These are phyloP conservation scores for grape (Vitis vinifera) DNA, from an alignment of 164 flowering plant species.

Conservation along the genomic window DNA sequence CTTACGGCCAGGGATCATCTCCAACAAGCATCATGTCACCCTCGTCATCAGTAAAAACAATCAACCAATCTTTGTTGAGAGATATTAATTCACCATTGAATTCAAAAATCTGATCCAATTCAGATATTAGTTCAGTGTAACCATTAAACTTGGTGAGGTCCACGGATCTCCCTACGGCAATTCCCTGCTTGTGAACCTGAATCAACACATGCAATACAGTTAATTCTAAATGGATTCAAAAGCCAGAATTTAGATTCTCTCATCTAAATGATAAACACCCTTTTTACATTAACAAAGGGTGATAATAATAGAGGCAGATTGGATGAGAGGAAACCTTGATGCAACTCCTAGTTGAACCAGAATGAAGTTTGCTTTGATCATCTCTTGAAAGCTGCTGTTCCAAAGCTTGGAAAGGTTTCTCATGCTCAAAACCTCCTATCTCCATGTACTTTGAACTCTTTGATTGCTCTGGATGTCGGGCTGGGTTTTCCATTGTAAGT, in stretches of 20 bases:
- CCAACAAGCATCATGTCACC: slow-evolving; percentile 99
- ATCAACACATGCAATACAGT: neutral
- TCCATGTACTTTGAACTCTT: slow-evolving; percentile 46
- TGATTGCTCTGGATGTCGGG: slow-evolving; percentile 32
- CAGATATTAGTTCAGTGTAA: slow-evolving; percentile 74
- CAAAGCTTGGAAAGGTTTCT: slow-evolving; percentile 35
- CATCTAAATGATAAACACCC: no score
- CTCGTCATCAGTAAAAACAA: slow-evolving; percentile 89
- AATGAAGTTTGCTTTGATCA: slow-evolving; percentile 42
- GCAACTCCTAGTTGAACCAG: slow-evolving; percentile 76
- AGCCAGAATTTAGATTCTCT: no score
- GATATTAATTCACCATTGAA: slow-evolving; percentile 74
- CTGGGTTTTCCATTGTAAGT: no score
- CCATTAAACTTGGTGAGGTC: slow-evolving; percentile 79
- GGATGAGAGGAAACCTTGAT: slow-evolving; percentile 54
- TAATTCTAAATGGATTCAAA: no score
- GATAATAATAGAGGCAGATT: no score
- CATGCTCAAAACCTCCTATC: slow-evolving; percentile 41
- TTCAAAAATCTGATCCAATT: slow-evolving; percentile 80
- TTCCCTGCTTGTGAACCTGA: slow-evolving; percentile 96
- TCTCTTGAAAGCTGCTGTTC: slow-evolving; percentile 40
- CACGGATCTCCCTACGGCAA: slow-evolving; percentile 89
- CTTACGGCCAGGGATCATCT: slow-evolving; percentile 98
- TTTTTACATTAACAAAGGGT: no score
- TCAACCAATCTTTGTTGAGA: slow-evolving; percentile 65